phyloP scores from a whole-genome alignment of 257 asterid species.

The Parsonsia alboflavescens region DNA sequence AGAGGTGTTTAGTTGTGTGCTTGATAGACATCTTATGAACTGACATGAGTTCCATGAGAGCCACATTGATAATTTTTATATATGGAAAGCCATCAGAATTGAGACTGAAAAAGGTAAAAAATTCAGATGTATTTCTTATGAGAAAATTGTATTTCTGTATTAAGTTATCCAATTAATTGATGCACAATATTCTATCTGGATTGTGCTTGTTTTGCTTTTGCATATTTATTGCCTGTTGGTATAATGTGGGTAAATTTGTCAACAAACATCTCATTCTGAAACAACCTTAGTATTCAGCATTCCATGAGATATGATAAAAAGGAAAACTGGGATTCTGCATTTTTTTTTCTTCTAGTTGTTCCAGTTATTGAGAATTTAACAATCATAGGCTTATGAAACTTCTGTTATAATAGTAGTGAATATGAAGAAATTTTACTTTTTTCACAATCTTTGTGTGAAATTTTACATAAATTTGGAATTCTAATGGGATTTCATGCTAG shows the following conservation, averaged over 20 bases:
- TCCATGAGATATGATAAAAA: background rate
- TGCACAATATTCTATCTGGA: background rate
- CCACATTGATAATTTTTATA: background rate
- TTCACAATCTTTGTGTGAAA: no score
- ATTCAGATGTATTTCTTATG: background rate
- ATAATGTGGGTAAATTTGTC: background rate
- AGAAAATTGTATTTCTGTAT: background rate
- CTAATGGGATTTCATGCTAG: no score
- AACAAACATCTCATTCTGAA: no score
- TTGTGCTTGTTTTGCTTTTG: background rate
- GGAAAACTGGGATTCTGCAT: background rate
- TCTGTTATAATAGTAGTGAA: no score
- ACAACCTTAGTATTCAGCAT: background rate
- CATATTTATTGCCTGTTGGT: background rate
- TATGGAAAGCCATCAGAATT: background rate
- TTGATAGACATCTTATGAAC: background rate
- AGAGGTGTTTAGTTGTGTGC: background rate
- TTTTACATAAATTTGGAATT: no score
- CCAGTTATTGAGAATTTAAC: no score
- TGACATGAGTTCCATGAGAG: constrained; percentile 6
- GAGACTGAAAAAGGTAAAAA: background rate
- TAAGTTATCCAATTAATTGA: background rate
- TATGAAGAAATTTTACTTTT: no score
- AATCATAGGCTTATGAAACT: no score
- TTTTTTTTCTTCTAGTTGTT: no score